Conservation (phyloP, 2,329 filamentous ascomycete species). For the Neobulgaria alba region DNA sequence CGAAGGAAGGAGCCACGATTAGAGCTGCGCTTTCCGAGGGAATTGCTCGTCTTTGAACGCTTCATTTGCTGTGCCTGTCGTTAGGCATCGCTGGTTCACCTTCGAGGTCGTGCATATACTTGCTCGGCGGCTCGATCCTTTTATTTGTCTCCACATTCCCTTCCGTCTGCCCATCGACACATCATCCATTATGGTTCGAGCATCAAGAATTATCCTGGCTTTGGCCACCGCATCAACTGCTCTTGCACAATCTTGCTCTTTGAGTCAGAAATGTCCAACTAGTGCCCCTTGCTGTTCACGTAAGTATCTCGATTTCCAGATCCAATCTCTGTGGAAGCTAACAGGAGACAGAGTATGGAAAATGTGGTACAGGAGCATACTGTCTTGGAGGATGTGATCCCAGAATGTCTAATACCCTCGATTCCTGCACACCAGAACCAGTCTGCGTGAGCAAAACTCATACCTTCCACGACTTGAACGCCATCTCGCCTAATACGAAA, state of each 20-base stretch:
- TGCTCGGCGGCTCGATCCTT: neutral
- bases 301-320: slow-evolving; percentile 37
- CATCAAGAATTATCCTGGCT: slow-evolving; percentile 16
- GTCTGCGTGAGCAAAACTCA: slow-evolving; percentile 69
- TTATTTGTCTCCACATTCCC: neutral
- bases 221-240: slow-evolving; percentile 14
- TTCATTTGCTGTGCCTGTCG: no score
- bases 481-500: slow-evolving; percentile 61
- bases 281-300: slow-evolving; percentile 71
- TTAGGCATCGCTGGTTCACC: no score
- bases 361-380: slow-evolving; percentile 89
- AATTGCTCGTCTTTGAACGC: no score
- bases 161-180: neutral
- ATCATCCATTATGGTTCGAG: slow-evolving; percentile 25
- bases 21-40: no score
- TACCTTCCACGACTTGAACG: slow-evolving; percentile 63
- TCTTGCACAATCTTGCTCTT: slow-evolving; percentile 34
- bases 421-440: slow-evolving; percentile 78
- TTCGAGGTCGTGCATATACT: no score
- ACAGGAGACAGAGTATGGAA: slow-evolving; percentile 65
- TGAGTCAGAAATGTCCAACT: slow-evolving; percentile 57
- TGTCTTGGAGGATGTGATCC: slow-evolving; percentile 95
- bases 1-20: no score
- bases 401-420: slow-evolving; percentile 69
- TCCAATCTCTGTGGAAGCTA: neutral